Evolutionary conservation across 2,329 filamentous ascomycete genomes (phyloP), one percentile per base, ranked within the genome.

Genomic region (Fusarium sp.): DNA sequence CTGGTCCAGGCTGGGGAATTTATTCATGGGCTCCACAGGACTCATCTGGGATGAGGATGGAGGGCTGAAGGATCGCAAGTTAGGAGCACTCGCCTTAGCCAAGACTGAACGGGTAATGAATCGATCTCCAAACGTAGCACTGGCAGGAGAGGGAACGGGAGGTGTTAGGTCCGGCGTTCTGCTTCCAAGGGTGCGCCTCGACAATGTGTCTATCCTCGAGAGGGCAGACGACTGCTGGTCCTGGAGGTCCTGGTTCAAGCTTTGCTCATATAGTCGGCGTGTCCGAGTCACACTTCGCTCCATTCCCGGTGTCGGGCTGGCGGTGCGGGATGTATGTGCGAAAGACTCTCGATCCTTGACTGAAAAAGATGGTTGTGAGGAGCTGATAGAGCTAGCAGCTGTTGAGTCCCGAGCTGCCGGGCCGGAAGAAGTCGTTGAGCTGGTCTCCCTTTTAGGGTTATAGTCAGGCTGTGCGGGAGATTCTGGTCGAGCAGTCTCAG

Each of bases 371-470:
- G 82, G 82, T 63, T 95, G 93, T 21, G 78, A 76, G 1, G 94
- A 97, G n/a, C 90, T 89, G 51, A 97, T 84, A 0, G 95, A 98
- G 0, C 94, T 98, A 5, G 94, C 94, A 8, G 94, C 93, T 2
- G 94, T 97, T 0, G 95, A 98, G 57, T 89, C 90, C 28, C 93
- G 90, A 26, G 88, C 88, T 39, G 90, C 86, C 7, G 89, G 91
- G 6, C 81, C 82, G 0, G 88, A 91, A 0, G 94, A 96, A 8
- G 90, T 91, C 1, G 93, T 97, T 0, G 95, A 98, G 3, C 92
- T 96, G 0, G 94, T 97, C 69, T 94, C 94, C 26, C 94, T 87
- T 69, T 95, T 93, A 65, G 87, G 88, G 72, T 91, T 91, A 75
- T 91, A 94, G 21, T 87, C 88, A 2, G 85, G 84, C 2, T 87